Evolutionary conservation across 2,329 filamentous ascomycete species (phyloP).

Genomic region (Fusarium robinianum): DNA sequence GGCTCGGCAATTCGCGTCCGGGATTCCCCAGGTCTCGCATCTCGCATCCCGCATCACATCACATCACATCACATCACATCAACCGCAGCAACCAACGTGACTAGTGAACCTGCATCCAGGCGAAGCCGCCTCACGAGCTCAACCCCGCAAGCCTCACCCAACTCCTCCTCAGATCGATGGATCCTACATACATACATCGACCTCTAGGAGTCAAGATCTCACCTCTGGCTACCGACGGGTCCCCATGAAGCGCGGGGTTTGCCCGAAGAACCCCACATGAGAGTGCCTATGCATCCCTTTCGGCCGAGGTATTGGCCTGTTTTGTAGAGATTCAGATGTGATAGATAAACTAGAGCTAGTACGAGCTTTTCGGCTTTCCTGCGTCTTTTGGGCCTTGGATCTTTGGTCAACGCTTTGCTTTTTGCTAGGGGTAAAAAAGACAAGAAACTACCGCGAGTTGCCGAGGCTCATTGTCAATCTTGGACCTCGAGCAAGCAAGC

Average conservation of each 20-base stretch:
- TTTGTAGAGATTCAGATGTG: background rate
- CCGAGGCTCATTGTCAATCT: background rate
- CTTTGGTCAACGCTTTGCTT: background rate
- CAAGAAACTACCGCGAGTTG: background rate
- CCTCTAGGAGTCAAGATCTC: slow-evolving; percentile 15
- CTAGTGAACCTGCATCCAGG: no score
- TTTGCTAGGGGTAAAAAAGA: no score
- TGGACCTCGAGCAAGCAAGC: no score
- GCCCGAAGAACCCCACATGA: slow-evolving; percentile 32
- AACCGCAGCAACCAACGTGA: background rate
- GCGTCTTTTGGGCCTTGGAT: background rate
- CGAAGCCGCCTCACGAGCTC: background rate
- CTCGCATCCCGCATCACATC: no score
- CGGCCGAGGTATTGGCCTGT: slow-evolving; percentile 32
- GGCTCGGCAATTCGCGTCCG: background rate
- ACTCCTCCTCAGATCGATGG: background rate
- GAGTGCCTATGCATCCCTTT: slow-evolving; percentile 29
- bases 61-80: no score
- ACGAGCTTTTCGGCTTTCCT: no score
- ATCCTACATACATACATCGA: slow-evolving; percentile 1
- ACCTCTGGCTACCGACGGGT: slow-evolving; percentile 26
- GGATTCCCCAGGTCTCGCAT: background rate
- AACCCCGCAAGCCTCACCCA: slow-evolving; percentile 7
- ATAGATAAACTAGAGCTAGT: slow-evolving; percentile 5
- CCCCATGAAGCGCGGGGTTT: slow-evolving; percentile 34